Evolutionary conservation across 441 rosid genomes (phyloP).

Genomic region (Francoa sonchifolia): DNA sequence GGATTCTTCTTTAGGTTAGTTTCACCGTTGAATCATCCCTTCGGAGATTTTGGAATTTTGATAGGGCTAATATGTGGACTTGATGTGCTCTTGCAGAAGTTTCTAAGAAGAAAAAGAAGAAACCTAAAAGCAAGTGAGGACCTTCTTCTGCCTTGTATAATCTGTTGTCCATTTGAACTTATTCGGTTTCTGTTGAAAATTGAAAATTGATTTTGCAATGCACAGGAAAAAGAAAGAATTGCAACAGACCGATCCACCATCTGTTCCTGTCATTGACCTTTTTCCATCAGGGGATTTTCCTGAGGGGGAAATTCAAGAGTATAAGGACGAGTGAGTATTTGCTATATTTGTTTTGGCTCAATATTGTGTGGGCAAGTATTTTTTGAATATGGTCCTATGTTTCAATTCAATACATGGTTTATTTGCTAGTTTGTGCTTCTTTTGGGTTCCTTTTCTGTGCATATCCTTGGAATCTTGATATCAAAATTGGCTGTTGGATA

Average conservation of each 20-base stretch:
- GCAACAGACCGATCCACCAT: constrained; percentile 81
- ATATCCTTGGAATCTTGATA: too few species aligned
- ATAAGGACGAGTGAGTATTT: constrained; percentile 79
- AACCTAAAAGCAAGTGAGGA: constrained; percentile 84
- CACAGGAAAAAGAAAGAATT: constrained; percentile 75
- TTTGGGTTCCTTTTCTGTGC: neutral
- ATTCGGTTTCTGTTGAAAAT: neutral
- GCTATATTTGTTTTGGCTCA: neutral
- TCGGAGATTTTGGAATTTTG: too few species aligned
- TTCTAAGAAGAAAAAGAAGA: constrained; percentile 88
- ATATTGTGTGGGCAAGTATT: neutral
- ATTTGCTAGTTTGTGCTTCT: neutral
- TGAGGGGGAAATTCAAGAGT: constrained; percentile 93
- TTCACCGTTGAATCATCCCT: too few species aligned
- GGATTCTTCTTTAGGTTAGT: too few species aligned
- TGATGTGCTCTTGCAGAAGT: constrained; percentile 39
- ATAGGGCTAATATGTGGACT: too few species aligned
- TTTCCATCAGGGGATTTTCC: constrained; percentile 90
- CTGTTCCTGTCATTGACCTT: constrained; percentile 59
- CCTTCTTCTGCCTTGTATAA: constrained; percentile 12
- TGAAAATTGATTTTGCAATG: constrained; percentile 6
- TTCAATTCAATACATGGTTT: neutral
- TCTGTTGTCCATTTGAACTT: neutral
- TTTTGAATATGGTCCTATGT: neutral
- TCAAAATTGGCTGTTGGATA: too few species aligned